A percentile compares a stretch with the other conserved stretches of the same genome.
Conservation (phyloP, 1,284 basidiomycete genomes). For the Ganoderma multipileum region DNA sequence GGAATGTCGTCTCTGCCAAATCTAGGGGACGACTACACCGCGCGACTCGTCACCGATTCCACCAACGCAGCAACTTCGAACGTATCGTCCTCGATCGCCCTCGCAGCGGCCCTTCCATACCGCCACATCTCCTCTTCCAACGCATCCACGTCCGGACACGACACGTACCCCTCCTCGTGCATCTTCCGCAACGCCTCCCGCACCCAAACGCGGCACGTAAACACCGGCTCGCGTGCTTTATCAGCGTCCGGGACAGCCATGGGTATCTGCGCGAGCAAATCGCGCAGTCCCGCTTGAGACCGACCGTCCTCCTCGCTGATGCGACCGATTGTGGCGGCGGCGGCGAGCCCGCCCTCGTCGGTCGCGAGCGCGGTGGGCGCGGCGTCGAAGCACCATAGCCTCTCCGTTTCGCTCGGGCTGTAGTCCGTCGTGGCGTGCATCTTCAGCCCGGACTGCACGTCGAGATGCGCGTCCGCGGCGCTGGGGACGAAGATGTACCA, state of each 20-base stretch:
- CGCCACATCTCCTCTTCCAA: conserved; percentile 26
- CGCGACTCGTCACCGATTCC: neutral
- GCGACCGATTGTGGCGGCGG: conserved; percentile 19
- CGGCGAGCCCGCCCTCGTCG: conserved; percentile 12
- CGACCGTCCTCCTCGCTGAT: neutral
- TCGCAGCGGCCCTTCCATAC: conserved; percentile 18
- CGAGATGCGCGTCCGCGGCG: neutral
- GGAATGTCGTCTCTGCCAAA: too few relatives aligned
- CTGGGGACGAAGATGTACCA: conserved; percentile 25
- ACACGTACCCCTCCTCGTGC: conserved; percentile 16
- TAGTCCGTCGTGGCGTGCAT: conserved; percentile 23
- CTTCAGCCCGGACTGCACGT: conserved; percentile 9
- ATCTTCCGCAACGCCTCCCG: conserved; percentile 23
- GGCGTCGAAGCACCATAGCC: conserved; percentile 1
- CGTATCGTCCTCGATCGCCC: conserved; percentile 18
- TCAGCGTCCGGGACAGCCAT: conserved; percentile 15
- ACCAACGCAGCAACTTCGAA: conserved; percentile 13
- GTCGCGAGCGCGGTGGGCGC: neutral
- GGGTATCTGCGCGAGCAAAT: conserved; percentile 15
- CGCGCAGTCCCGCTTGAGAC: neutral
- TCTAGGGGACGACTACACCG: too few relatives aligned
- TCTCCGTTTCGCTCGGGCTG: conserved; percentile 10
- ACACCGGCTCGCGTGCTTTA: conserved; percentile 15
- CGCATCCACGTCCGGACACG: conserved; percentile 21
- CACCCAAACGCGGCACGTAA: conserved; percentile 26